These are phyloP conservation scores for Pilaira anomala DNA, from an alignment of 192 early-diverging fungal genomes.

Conservation along the genomic window DNA sequence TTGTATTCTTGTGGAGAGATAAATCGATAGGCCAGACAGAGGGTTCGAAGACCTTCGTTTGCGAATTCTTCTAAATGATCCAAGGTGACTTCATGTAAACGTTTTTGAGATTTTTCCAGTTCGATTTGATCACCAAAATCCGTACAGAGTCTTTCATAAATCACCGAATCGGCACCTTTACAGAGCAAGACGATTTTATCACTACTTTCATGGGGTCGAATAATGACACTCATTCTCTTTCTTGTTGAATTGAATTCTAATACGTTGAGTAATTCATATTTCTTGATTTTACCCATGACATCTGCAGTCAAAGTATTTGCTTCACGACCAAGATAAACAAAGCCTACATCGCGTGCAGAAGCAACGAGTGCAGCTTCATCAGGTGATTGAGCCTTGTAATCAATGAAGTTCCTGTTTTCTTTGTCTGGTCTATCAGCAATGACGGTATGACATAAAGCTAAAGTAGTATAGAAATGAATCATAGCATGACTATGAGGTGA, in stretches of 20 bases:
- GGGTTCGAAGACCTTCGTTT: conserved; percentile 80
- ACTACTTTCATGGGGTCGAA: conserved; percentile 64
- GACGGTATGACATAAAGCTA: conserved; percentile 90
- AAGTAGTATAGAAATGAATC: conserved; percentile 76
- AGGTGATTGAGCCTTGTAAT: conserved; percentile 91
- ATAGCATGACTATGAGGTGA: conserved; percentile 60
- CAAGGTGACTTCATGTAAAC: conserved; percentile 63
- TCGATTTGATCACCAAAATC: conserved; percentile 35
- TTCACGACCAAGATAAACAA: conserved; percentile 75
- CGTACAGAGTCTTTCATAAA: conserved; percentile 69
- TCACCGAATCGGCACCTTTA: conserved; percentile 95
- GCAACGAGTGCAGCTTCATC: conserved; percentile 93
- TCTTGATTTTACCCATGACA: conserved; percentile 68
- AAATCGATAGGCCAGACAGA: conserved; percentile 80
- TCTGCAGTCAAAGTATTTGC: conserved; percentile 66
- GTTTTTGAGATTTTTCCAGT: conserved; percentile 56
- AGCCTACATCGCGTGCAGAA: conserved; percentile 82
- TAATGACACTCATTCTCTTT: conserved; percentile 94
- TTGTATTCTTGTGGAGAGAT: conserved; percentile 69
- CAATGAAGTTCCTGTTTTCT: conserved; percentile 48
- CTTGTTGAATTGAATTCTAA: conserved; percentile 92
- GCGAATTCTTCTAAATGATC: conserved; percentile 86
- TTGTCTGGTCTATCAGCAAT: conserved; percentile 59
- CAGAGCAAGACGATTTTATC: conserved; percentile 71
- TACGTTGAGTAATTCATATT: conserved; percentile 66